phyloP scores from a whole-genome alignment of 1,284 basidiomycete genomes.

The Mycena sp. region DNA sequence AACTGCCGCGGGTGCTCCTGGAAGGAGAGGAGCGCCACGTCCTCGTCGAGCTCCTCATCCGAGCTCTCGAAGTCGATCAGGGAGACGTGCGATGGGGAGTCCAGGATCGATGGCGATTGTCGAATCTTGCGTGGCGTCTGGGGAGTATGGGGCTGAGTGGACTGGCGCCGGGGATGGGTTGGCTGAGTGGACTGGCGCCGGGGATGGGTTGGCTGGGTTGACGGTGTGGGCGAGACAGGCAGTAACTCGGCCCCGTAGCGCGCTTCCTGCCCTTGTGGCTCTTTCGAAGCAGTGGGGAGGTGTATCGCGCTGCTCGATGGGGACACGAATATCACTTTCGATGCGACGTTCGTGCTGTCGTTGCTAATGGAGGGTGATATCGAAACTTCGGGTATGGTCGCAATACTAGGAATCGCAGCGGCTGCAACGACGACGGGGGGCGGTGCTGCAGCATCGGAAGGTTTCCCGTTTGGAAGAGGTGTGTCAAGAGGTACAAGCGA shows the following conservation, averaged over 20 bases:
- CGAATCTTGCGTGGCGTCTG: constrained; percentile 2
- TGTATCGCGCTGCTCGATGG: constrained; percentile 17
- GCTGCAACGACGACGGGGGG: background rate
- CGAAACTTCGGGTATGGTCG: background rate
- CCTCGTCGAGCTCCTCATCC: constrained; percentile 16
- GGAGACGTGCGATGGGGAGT: constrained; percentile 21
- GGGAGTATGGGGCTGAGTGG: background rate
- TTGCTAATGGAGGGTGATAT: background rate
- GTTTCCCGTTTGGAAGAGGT: no score
- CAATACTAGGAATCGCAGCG: no score
- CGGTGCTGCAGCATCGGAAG: background rate
- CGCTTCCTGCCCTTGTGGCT: background rate
- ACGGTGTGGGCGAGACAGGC: background rate
- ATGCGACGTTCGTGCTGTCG: background rate
- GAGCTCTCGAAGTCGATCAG: constrained; percentile 25
- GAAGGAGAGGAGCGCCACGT: background rate
- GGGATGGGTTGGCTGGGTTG: background rate
- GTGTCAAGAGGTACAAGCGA: constrained; percentile 7
- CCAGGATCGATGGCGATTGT: constrained; percentile 11
- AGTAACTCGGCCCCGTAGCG: background rate
- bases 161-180: constrained; percentile 7
- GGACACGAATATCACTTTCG: constrained; percentile 3
- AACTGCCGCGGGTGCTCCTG: background rate
- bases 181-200: background rate
- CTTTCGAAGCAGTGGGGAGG: background rate